Conservation (phyloP, 2,329 filamentous ascomycete species). For the Phoma sp. region DNA sequence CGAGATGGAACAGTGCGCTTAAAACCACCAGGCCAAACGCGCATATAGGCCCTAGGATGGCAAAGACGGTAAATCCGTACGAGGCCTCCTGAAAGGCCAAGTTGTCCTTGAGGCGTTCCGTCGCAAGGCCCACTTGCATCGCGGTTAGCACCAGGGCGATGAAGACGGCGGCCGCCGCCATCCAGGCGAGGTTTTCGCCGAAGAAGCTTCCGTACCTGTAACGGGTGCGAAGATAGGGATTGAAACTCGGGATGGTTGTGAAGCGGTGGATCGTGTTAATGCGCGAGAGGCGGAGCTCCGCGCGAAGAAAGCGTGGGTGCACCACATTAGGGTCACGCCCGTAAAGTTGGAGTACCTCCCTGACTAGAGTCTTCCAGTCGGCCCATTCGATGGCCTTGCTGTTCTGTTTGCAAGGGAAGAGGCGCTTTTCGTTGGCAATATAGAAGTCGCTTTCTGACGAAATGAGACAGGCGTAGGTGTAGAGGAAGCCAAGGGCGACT, state of each 20-base stretch:
- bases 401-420: neutral
- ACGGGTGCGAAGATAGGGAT: neutral
- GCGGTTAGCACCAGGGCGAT: slow-evolving; percentile 13
- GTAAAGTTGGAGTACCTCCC: neutral
- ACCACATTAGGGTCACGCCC: slow-evolving; percentile 36
- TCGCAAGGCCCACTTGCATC: slow-evolving; percentile 21
- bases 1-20: no score
- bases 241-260: neutral
- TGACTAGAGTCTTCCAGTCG: no score
- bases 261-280: slow-evolving; percentile 51
- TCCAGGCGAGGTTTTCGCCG: neutral
- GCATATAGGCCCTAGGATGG: slow-evolving; percentile 3
- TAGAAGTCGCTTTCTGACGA: slow-evolving; percentile 1
- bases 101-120: slow-evolving; percentile 1
- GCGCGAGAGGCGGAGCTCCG: slow-evolving; percentile 53
- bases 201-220: neutral
- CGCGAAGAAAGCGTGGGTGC: slow-evolving; percentile 49
- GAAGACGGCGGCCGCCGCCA: slow-evolving; percentile 3
- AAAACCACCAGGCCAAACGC: no score
- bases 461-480: neutral
- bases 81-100: slow-evolving; percentile 7
- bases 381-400: neutral
- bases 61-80: slow-evolving; percentile 19
- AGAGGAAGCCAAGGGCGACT: neutral
- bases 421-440: neutral